Percentiles rank a stretch among this genome's conserved stretches.
phyloP scores from a whole-genome alignment of 495 filamentous ascomycete species.

The Penicillium coprophilum region DNA sequence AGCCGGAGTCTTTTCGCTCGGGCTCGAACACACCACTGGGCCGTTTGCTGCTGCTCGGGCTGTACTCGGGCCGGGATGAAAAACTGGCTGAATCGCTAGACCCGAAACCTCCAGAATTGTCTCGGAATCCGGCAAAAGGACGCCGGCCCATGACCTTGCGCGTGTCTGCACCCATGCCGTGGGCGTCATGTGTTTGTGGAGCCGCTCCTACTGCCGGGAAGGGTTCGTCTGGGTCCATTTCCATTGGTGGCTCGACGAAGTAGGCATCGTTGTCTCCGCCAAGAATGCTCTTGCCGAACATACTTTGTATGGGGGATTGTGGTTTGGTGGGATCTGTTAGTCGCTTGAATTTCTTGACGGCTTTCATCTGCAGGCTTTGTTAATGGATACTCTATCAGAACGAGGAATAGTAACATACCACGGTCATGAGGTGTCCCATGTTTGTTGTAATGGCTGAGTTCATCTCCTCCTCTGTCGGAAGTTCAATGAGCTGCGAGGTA shows the following conservation, averaged over 20 bases:
- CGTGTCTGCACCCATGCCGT: constrained; percentile 53
- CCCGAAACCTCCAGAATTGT: constrained; percentile 18
- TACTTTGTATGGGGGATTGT: constrained; percentile 51
- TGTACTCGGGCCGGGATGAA: constrained; percentile 19
- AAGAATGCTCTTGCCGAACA: constrained; percentile 35
- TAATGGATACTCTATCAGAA: constrained; percentile 12
- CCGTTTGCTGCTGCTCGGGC: constrained; percentile 20
- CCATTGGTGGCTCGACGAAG: constrained; percentile 57
- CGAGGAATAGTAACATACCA: constrained; percentile 57
- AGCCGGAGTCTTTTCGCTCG: constrained; percentile 33
- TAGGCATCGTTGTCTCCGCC: constrained; percentile 50
- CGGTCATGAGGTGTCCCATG: constrained; percentile 76
- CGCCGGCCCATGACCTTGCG: constrained; percentile 47
- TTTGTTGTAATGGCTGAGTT: constrained; percentile 87
- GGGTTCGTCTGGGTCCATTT: constrained; percentile 51
- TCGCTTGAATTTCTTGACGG: constrained; percentile 81
- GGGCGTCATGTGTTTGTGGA: constrained; percentile 34
- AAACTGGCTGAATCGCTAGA: constrained; percentile 21
- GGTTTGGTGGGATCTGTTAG: constrained; percentile 50
- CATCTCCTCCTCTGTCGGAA: constrained; percentile 85
- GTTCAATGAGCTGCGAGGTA: constrained; percentile 71
- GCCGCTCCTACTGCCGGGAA: constrained; percentile 26
- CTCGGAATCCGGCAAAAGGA: constrained; percentile 48
- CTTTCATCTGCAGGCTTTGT: constrained; percentile 70
- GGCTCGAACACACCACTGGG: constrained; percentile 21